A percentile compares a stretch with the other conserved stretches of the same genome.
These are phyloP conservation scores for Streptanthus diversifolius DNA, from an alignment of 345 rosid genomes.

Conservation along the genomic window DNA sequence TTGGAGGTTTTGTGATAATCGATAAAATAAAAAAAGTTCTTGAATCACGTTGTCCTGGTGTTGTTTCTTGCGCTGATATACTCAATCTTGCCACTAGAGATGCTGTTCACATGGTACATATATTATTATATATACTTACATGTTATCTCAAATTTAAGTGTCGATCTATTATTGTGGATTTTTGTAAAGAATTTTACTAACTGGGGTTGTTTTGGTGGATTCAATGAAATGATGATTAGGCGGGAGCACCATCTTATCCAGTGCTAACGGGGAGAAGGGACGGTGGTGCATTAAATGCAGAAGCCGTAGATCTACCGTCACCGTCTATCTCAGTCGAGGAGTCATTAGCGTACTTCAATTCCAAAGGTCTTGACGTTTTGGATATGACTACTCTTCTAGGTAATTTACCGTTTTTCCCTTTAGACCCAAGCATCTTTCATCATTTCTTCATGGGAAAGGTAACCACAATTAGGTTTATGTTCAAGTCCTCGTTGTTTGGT, in stretches of 20 bases:
- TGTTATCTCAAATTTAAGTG: not conserved
- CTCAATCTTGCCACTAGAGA: slow-evolving; percentile 91
- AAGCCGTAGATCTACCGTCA: slow-evolving; percentile 50
- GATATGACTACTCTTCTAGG: slow-evolving; percentile 74
- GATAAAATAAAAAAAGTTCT: slow-evolving; percentile 71
- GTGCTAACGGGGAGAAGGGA: slow-evolving; percentile 68
- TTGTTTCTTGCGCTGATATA: slow-evolving; percentile 84
- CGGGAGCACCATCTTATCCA: slow-evolving; percentile 60
- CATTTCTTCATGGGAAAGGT: not conserved
- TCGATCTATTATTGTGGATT: not conserved
- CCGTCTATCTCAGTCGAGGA: slow-evolving; percentile 47
- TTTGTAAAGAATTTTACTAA: not conserved
- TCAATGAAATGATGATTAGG: slow-evolving; percentile 38
- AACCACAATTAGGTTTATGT: not conserved
- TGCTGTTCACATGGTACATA: slow-evolving; percentile 63
- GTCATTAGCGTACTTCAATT: slow-evolving; percentile 49
- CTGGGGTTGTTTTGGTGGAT: not conserved
- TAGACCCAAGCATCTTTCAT: not conserved
- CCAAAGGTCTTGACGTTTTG: slow-evolving; percentile 49
- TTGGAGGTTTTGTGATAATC: slow-evolving; percentile 57
- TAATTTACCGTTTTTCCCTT: slow-evolving; percentile 4
- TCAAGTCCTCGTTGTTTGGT: not conserved
- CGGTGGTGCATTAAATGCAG: slow-evolving; percentile 41
- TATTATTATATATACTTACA: not conserved
- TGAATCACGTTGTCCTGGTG: slow-evolving; percentile 63